A percentile compares a stretch with the other conserved stretches of the same genome.
These are phyloP conservation scores for Cercis canadensis DNA, from an alignment of 306 rosid species.

Conservation along the genomic window DNA sequence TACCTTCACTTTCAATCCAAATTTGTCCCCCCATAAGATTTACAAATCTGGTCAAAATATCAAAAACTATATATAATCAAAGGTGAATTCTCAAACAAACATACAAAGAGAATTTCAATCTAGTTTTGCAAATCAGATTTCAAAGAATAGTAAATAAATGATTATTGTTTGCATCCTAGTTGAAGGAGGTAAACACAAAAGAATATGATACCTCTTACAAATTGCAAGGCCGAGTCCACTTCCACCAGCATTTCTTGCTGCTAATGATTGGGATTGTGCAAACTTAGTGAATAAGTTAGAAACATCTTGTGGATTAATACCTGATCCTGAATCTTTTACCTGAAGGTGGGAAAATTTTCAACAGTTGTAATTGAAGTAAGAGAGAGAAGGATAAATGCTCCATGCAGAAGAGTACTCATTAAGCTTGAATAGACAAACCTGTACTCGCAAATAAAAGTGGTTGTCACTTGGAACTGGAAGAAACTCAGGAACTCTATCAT, in stretches of 20 bases:
- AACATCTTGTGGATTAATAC: constrained; percentile 86
- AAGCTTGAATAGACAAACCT: constrained; percentile 66
- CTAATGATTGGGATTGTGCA: constrained; percentile 74
- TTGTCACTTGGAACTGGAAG: constrained; percentile 66
- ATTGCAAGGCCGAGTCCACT: constrained; percentile 95
- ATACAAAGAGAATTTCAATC: background rate
- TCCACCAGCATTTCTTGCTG: constrained; percentile 69
- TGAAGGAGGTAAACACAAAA: constrained; percentile 26
- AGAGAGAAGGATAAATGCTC: constrained; percentile 11
- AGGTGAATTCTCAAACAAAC: constrained; percentile 6
- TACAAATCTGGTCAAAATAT: constrained; percentile 78
- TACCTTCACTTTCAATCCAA: constrained; percentile 97
- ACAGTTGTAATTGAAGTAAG: constrained; percentile 15
- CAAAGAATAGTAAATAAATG: constrained; percentile 9
- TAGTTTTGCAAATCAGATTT: constrained; percentile 19
- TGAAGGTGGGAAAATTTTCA: constrained; percentile 32
- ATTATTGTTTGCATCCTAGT: constrained; percentile 24
- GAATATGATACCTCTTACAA: constrained; percentile 73
- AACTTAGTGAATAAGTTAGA: constrained; percentile 86
- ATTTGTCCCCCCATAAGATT: constrained; percentile 96
- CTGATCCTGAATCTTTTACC: constrained; percentile 93
- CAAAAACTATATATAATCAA: constrained; percentile 15
- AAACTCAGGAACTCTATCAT: constrained; percentile 72
- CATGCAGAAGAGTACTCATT: constrained; percentile 33
- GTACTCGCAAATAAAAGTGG: constrained; percentile 86